Evolutionary conservation across 2,329 filamentous ascomycete genomes (phyloP), one percentile per base, ranked within the genome.

Genomic region (Lecanicillium sp.): DNA sequence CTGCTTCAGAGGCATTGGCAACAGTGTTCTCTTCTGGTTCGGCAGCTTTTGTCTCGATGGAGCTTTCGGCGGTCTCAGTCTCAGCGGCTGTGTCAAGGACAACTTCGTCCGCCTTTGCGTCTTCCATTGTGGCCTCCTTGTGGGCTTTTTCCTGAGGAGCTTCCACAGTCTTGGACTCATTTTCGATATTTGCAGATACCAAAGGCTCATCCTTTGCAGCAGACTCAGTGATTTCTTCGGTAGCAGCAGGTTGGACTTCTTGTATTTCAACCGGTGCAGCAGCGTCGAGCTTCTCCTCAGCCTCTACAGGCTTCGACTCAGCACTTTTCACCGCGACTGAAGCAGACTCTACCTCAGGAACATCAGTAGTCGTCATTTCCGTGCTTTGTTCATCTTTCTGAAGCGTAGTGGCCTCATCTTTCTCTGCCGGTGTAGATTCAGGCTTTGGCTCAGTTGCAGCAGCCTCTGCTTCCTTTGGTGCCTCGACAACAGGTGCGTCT

Each of bases 191-290:
- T 20, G 37, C 29, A 28, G 40, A 37, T 5, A 12, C 28, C 13
- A 40, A 15, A 27, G 38, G 39, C 43, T 11, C 37, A 40, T 20
- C 43, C 31, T 32, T 39, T 37, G 19, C 42, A 39, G 31, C 40
- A 18, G 34, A 35, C 33, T 33, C 38, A 35, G 30, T n/a, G 31
- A 16, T 14, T n/a, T 30, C 38, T 31, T 37, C 42, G 7, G 33
- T 16, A 22, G 20, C 16, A 36, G 25, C 18, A 18, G 17, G 4
- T 17, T 22, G 33, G 16, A n/a, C n/a, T n/a, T n/a, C n/a, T n/a
- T n/a, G n/a, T n/a, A n/a, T n/a, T n/a, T n/a, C 15, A 13, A 42
- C 29, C 34, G 44, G 41, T 7, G 33, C 43, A 29, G 42, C 45
- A 13, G 34, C 46, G 19, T 22, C 40, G 16, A 32, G 18, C 30